Conservation (phyloP, 257 asterid genomes). For the Capsicum chinense region DNA sequence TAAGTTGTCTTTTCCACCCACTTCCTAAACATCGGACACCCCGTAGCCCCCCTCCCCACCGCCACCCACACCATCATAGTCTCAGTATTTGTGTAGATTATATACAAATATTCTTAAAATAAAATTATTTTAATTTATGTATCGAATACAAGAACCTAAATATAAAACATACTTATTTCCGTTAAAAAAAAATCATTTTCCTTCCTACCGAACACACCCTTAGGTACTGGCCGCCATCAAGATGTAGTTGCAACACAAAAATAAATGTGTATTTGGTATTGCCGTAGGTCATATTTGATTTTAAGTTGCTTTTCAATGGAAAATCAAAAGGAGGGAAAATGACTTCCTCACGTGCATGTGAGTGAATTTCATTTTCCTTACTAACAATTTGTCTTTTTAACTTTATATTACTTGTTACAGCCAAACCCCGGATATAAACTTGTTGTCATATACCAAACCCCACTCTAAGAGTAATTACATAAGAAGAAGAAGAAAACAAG, state of each 20-base stretch:
- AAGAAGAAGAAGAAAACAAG: background rate
- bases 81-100: too few species aligned
- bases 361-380: background rate
- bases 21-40: too few species aligned
- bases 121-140: too few species aligned
- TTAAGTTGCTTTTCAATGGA: background rate
- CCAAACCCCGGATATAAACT: too few species aligned
- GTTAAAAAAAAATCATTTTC: background rate
- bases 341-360: background rate
- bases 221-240: background rate
- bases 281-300: background rate
- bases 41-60: background rate
- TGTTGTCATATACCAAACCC: background rate
- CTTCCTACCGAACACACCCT: background rate
- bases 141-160: background rate
- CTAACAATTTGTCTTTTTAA: too few species aligned
- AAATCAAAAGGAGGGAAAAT: background rate
- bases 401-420: too few species aligned
- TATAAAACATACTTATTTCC: too few species aligned
- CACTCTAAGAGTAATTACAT: background rate
- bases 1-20: too few species aligned
- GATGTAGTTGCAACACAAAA: background rate
- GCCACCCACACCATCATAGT: too few species aligned
- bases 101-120: too few species aligned
- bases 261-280: background rate